Evolutionary conservation across 1,284 basidiomycete genomes (phyloP).

Genomic region (Microbotryomycetes sp.): DNA sequence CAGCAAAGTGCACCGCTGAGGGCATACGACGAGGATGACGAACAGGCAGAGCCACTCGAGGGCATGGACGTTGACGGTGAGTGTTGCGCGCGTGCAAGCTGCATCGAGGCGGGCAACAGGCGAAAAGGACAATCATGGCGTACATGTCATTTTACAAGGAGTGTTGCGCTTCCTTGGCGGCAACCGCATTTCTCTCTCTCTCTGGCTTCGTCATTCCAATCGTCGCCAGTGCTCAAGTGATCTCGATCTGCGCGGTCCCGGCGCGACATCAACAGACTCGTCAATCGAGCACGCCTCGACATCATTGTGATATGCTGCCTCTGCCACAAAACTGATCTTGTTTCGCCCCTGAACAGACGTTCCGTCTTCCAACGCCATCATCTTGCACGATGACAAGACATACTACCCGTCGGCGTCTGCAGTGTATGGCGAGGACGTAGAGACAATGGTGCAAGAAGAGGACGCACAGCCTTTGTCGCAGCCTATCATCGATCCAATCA

Average conservation of each 20-base stretch:
- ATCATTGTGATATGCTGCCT: not conserved
- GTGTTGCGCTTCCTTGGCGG: not conserved
- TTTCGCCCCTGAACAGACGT: conserved; percentile 8
- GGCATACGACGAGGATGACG: conserved; percentile 42
- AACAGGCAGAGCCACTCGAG: conserved; percentile 49
- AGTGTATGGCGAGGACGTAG: conserved; percentile 88
- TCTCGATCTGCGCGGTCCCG: not conserved
- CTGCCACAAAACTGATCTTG: not conserved
- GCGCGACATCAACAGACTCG: not conserved
- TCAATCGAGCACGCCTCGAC: not conserved
- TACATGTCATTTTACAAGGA: not conserved
- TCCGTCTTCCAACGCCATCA: conserved; percentile 25
- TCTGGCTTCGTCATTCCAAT: too few relatives aligned
- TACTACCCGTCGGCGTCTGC: conserved; percentile 92
- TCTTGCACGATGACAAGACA: conserved; percentile 85
- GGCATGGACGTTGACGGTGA: conserved; percentile 75
- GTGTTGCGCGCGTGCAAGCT: conserved; percentile 33
- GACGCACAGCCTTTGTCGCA: conserved; percentile 91
- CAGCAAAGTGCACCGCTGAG: conserved; percentile 39
- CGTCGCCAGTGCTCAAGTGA: too few relatives aligned
- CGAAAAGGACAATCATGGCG: not conserved
- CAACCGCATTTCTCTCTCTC: too few relatives aligned
- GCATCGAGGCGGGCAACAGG: too few relatives aligned
- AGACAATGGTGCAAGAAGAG: conserved; percentile 96
- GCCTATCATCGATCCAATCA: conserved; percentile 92